These are phyloP conservation scores for Passiflora organensis DNA, from an alignment of 345 rosid genomes.

Conservation along the genomic window DNA sequence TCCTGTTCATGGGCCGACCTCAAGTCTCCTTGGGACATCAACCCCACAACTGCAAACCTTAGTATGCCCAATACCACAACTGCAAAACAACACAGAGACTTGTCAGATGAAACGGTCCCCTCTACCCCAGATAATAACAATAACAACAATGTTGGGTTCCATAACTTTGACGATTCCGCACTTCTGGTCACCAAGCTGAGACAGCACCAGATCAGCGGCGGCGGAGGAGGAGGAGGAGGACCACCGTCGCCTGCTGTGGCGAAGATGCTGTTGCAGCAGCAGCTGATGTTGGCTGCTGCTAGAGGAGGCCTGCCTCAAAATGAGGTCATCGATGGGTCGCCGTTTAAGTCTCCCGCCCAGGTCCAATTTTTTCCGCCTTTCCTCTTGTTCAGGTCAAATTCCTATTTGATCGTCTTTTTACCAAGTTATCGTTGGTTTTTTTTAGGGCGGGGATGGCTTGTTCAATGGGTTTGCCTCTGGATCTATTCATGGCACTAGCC, in stretches of 20 bases:
- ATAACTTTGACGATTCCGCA: conserved; percentile 34
- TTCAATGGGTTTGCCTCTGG: conserved; percentile 54
- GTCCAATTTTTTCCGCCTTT: conserved; percentile 10
- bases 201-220: conserved; percentile 52
- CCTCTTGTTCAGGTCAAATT: background rate
- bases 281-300: conserved; percentile 46
- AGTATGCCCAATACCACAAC: conserved; percentile 16
- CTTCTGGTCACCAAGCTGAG: conserved; percentile 34
- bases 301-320: conserved; percentile 26
- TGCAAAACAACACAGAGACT: conserved; percentile 27
- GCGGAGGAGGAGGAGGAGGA: conserved; percentile 9
- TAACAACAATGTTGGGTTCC: conserved; percentile 22
- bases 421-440: background rate
- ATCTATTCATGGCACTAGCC: conserved; percentile 46
- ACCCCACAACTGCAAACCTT: conserved; percentile 19
- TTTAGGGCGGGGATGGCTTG: conserved; percentile 42
- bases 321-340: conserved; percentile 41
- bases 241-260: conserved; percentile 20
- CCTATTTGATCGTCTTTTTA: background rate
- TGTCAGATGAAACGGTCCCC: conserved; percentile 33
- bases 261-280: conserved; percentile 48
- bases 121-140: conserved; percentile 10
- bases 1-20: conserved; percentile 50
- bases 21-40: conserved; percentile 31
- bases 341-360: conserved; percentile 40